These are phyloP conservation scores for Cyclocybe cylindracea DNA, from an alignment of 768 basidiomycete genomes.

Conservation along the genomic window DNA sequence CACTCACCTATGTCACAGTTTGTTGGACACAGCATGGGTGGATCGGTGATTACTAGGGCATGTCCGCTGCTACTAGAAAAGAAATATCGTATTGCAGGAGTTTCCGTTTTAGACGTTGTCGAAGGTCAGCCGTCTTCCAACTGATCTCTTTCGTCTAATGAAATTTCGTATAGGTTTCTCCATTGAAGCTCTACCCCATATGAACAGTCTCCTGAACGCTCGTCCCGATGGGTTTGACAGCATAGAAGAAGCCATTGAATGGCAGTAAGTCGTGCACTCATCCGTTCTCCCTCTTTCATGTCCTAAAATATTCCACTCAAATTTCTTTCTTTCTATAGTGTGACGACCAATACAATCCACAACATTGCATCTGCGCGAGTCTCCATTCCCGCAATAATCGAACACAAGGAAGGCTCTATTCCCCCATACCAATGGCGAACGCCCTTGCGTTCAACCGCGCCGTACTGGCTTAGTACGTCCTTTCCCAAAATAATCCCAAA, in stretches of 20 bases:
- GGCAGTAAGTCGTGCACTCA: slow-evolving; percentile 74
- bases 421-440: slow-evolving; percentile 77
- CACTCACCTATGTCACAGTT: slow-evolving; percentile 44
- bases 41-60: slow-evolving; percentile 79
- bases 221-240: slow-evolving; percentile 86
- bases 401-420: slow-evolving; percentile 41
- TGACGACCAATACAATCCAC: slow-evolving; percentile 79
- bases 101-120: slow-evolving; percentile 85
- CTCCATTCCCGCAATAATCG: slow-evolving; percentile 82
- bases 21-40: slow-evolving; percentile 97
- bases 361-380: slow-evolving; percentile 83
- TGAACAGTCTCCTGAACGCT: slow-evolving; percentile 84
- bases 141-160: background rate
- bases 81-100: slow-evolving; percentile 74
- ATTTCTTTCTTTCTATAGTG: slow-evolving; percentile 42
- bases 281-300: background rate
- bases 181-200: slow-evolving; percentile 88
- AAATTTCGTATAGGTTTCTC: slow-evolving; percentile 67
- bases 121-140: slow-evolving; percentile 55
- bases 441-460: slow-evolving; percentile 78
- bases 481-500: background rate
- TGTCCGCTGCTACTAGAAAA: slow-evolving; percentile 65
- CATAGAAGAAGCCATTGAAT: slow-evolving; percentile 84
- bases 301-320: background rate
- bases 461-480: slow-evolving; percentile 83